Conservation (phyloP, 371 early-diverging fungal genomes). For the Massospora cicadina region DNA sequence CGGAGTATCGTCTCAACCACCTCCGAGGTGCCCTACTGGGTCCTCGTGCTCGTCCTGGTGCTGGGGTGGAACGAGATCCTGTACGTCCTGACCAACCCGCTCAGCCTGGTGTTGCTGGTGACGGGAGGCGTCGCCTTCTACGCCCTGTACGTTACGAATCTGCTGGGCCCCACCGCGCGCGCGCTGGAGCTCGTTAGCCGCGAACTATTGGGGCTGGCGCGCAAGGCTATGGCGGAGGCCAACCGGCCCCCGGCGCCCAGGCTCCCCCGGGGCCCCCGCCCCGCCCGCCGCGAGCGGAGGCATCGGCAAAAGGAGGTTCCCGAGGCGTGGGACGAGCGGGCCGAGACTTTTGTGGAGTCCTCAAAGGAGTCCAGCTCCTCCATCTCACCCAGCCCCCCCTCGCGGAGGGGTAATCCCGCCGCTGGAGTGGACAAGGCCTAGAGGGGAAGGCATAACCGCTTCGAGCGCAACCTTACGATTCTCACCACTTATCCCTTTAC, state of each 20-base stretch:
- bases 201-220: not conserved
- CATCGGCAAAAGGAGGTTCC: not conserved
- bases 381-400: not conserved
- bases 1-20: slow-evolving; percentile 75
- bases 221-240: not conserved
- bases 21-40: slow-evolving; percentile 75
- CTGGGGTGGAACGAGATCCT: slow-evolving; percentile 89
- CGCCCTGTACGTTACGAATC: not conserved
- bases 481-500: too few relatives aligned
- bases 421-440: too few relatives aligned
- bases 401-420: not conserved
- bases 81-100: slow-evolving; percentile 55
- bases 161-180: not conserved
- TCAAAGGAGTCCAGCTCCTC: not conserved
- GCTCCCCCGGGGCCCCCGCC: not conserved
- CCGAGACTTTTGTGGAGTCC: not conserved
- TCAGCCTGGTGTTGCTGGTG: slow-evolving; percentile 41
- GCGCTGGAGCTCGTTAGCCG: not conserved
- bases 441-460: too few relatives aligned
- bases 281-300: not conserved
- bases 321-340: not conserved
- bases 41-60: slow-evolving; percentile 48
- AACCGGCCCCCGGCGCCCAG: not conserved
- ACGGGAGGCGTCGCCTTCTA: not conserved
- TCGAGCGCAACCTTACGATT: too few relatives aligned